These are phyloP conservation scores for Mrakia blollopis DNA, from an alignment of 768 basidiomycete species.

Conservation along the genomic window DNA sequence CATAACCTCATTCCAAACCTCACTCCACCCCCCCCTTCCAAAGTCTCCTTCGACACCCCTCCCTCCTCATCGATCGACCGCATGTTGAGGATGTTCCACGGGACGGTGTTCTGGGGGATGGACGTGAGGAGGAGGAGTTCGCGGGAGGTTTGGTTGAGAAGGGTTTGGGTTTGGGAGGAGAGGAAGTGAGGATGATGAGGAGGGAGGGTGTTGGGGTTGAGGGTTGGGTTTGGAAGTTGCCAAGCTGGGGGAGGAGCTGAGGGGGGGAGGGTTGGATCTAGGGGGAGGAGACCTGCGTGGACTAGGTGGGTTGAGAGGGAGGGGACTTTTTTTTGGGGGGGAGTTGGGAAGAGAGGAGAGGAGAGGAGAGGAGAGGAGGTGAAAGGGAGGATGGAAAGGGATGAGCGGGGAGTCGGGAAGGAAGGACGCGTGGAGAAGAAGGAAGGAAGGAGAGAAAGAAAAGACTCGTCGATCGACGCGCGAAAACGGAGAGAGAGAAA, in stretches of 20 bases:
- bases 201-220: neutral
- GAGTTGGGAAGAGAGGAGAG: neutral
- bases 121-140: conserved; percentile 51
- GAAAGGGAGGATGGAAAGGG: neutral
- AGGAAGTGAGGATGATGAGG: neutral
- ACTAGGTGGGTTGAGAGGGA: conserved; percentile 69
- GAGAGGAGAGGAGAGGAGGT: neutral
- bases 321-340: too few species aligned
- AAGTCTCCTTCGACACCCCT: conserved; percentile 47
- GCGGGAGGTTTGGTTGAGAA: conserved; percentile 19
- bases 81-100: conserved; percentile 73
- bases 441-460: neutral
- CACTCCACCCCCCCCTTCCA: conserved; percentile 67
- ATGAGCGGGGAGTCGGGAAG: too few species aligned
- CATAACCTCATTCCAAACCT: conserved; percentile 56
- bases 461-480: too few species aligned
- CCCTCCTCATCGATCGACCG: conserved; percentile 53
- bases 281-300: conserved; percentile 76
- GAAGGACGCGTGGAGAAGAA: neutral
- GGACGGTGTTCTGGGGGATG: conserved; percentile 69
- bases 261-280: conserved; percentile 51
- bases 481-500: neutral
- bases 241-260: conserved; percentile 7
- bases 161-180: neutral
- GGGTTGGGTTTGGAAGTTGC: neutral